These are phyloP conservation scores for Dissoconium aciculare DNA, from an alignment of 2,329 filamentous ascomycete species.

Conservation along the genomic window DNA sequence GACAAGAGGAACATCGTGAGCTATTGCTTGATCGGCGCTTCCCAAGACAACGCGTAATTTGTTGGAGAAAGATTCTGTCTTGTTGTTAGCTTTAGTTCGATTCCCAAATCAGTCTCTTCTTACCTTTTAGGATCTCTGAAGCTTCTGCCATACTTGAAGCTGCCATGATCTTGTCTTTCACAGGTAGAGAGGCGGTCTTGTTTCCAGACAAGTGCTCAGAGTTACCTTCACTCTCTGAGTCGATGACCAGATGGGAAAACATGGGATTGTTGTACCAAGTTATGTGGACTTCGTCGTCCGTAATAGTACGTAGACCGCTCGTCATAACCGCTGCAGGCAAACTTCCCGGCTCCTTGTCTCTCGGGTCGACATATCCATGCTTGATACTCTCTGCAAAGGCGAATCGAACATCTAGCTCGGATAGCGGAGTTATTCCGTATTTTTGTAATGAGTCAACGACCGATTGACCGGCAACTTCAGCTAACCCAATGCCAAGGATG, in stretches of 20 bases:
- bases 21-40: not conserved
- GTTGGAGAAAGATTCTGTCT: slow-evolving; percentile 2
- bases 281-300: slow-evolving; percentile 1
- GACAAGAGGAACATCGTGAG: slow-evolving; percentile 3
- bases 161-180: slow-evolving; percentile 1
- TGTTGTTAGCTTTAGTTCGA: too few relatives aligned
- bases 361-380: too few relatives aligned
- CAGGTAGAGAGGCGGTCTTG: slow-evolving; percentile 1
- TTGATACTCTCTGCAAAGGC: slow-evolving; percentile 40
- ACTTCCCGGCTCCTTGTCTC: too few relatives aligned
- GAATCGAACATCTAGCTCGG: slow-evolving; percentile 38
- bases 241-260: too few relatives aligned
- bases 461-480: slow-evolving; percentile 14
- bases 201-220: too few relatives aligned
- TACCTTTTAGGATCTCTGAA: slow-evolving; percentile 1
- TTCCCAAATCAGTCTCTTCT: too few relatives aligned
- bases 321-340: slow-evolving; percentile 32
- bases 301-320: slow-evolving; percentile 10
- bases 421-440: slow-evolving; percentile 20
- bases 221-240: too few relatives aligned
- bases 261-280: too few relatives aligned
- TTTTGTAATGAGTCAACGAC: slow-evolving; percentile 8
- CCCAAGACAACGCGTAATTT: slow-evolving; percentile 1
- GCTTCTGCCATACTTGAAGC: not conserved
- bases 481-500: slow-evolving; percentile 31